Conservation (phyloP, 2,329 filamentous ascomycete species). For the Cladophialophora exuberans region DNA sequence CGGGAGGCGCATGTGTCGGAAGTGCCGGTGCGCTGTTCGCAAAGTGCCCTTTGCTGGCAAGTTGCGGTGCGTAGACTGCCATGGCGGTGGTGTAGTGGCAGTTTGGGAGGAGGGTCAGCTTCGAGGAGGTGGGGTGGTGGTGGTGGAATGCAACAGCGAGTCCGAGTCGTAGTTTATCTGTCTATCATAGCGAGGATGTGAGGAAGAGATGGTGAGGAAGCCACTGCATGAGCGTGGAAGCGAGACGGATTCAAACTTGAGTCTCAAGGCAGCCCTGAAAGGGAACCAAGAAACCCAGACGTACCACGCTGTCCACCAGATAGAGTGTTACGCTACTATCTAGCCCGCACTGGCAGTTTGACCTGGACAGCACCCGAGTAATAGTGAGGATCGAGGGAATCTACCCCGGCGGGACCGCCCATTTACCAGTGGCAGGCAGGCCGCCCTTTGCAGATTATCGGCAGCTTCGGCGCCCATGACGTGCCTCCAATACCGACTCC, state of each 20-base stretch:
- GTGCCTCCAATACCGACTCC: slow-evolving; percentile 5
- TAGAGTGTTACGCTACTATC: slow-evolving; percentile 1
- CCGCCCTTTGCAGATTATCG: background rate
- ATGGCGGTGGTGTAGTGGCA: slow-evolving; percentile 24
- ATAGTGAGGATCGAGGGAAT: too few species aligned
- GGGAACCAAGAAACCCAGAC: background rate
- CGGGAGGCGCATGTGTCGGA: slow-evolving; percentile 48
- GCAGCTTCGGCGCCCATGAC: slow-evolving; percentile 2
- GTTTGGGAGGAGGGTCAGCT: slow-evolving; percentile 7
- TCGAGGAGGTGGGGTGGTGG: slow-evolving; percentile 1
- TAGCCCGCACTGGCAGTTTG: too few species aligned
- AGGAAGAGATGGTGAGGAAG: background rate
- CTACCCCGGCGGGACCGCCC: too few species aligned
- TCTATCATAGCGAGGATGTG: slow-evolving; percentile 19
- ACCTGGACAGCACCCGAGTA: too few species aligned
- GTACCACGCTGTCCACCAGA: slow-evolving; percentile 1
- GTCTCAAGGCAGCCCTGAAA: slow-evolving; percentile 14
- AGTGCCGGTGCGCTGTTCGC: slow-evolving; percentile 35
- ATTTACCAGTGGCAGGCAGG: too few species aligned
- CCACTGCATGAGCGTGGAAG: background rate
- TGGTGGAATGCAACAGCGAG: slow-evolving; percentile 1
- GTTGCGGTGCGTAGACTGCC: slow-evolving; percentile 33
- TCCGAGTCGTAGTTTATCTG: slow-evolving; percentile 11
- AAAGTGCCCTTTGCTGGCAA: slow-evolving; percentile 28
- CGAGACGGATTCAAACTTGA: background rate